Evolutionary conservation across 208 protist species (phyloP).

Genomic region (Endotrypanum monterogeii): DNA sequence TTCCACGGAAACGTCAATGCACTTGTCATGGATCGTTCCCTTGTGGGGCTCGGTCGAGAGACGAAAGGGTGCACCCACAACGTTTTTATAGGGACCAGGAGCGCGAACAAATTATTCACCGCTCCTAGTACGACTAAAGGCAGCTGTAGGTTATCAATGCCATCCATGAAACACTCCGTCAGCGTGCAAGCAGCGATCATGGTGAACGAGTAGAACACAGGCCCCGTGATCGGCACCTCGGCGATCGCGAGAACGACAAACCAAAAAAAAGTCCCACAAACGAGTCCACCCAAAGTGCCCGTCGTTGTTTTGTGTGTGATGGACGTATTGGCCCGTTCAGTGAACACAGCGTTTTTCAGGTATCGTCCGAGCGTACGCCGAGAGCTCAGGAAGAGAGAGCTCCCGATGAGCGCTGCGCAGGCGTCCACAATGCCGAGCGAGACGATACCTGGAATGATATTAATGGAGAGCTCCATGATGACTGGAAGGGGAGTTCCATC

Average conservation of each 20-base stretch:
- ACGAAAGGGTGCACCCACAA: conserved; percentile 61
- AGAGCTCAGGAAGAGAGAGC: conserved; percentile 64
- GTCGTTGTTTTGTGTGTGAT: conserved; percentile 92
- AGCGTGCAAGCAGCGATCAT: conserved; percentile 77
- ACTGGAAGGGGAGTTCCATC: conserved; percentile 31
- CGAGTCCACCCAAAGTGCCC: conserved; percentile 70
- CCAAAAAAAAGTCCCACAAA: conserved; percentile 80
- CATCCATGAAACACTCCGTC: conserved; percentile 88
- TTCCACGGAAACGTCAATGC: conserved; percentile 51
- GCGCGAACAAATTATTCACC: conserved; percentile 62
- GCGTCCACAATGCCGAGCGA: conserved; percentile 88
- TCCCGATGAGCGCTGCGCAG: conserved; percentile 81
- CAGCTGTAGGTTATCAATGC: conserved; percentile 90
- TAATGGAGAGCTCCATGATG: conserved; percentile 74
- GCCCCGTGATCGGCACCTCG: conserved; percentile 48
- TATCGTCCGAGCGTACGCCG: conserved; percentile 73
- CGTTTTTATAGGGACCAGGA: conserved; percentile 43
- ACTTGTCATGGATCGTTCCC: conserved; percentile 41
- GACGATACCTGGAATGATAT: conserved; percentile 83
- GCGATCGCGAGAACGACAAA: conserved; percentile 53
- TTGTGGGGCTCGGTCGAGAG: conserved; percentile 48
- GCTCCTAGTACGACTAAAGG: conserved; percentile 82
- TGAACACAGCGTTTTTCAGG: conserved; percentile 77
- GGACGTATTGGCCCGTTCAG: conserved; percentile 72
- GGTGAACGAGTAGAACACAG: conserved; percentile 55